phyloP scores from a whole-genome alignment of 1,284 basidiomycete species.

The Athelia psychrophila region DNA sequence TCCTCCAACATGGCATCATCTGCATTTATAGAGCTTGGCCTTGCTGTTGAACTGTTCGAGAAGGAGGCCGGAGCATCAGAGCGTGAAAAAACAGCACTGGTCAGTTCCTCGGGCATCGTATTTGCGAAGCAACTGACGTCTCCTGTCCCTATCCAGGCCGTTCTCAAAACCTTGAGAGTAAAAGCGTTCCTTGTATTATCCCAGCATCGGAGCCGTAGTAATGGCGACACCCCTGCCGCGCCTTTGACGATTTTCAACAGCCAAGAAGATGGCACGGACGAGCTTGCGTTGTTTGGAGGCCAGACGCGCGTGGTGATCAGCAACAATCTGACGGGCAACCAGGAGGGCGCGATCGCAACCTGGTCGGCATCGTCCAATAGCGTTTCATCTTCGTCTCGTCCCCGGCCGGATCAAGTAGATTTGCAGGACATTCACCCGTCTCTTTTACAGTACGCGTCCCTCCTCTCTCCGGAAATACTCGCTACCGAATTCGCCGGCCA shows the following conservation, averaged over 20 bases:
- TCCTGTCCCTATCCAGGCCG: no score
- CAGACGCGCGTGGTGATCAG: constrained; percentile 36
- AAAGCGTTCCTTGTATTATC: constrained; percentile 35
- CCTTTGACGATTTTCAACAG: constrained; percentile 13
- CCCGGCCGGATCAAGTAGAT: no score
- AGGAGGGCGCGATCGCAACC: no score
- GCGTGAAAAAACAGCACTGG: constrained; percentile 38
- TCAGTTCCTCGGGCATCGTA: no score
- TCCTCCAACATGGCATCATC: constrained; percentile 37
- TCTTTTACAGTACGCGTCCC: constrained; percentile 25
- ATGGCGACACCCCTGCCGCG: constrained; percentile 5
- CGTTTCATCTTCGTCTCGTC: no score
- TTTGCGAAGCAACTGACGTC: no score
- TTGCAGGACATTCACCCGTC: constrained; percentile 24
- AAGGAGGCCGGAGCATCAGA: constrained; percentile 35
- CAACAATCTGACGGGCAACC: constrained; percentile 13
- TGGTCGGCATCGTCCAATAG: no score
- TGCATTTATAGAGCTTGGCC: constrained; percentile 37
- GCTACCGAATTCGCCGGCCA: no score
- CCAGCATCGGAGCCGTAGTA: constrained; percentile 17
- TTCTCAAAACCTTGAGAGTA: constrained; percentile 37
- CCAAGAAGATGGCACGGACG: constrained; percentile 39
- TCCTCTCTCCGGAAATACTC: not conserved
- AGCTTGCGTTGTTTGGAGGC: constrained; percentile 55
- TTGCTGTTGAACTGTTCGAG: constrained; percentile 40